A percentile compares a stretch with the other conserved stretches of the same genome.
These are phyloP conservation scores for Linaria vulgaris DNA, from an alignment of 257 asterid species.

Conservation along the genomic window DNA sequence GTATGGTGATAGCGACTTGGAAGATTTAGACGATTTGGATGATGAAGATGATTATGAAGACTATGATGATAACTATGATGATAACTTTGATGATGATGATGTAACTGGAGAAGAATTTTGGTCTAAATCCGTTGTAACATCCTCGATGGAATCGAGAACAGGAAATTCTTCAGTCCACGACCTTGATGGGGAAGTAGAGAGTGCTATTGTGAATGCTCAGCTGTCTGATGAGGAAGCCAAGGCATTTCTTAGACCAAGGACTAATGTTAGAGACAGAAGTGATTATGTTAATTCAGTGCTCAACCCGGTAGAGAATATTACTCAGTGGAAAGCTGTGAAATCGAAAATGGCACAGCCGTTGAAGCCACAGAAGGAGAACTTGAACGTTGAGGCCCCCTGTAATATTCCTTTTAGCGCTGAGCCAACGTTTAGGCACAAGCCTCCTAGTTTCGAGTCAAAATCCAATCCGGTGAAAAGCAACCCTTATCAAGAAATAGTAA, in stretches of 20 bases:
- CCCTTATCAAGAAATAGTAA: conserved; percentile 52
- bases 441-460: conserved; percentile 39
- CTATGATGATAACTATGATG: conserved; percentile 36
- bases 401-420: conserved; percentile 47
- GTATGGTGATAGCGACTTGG: conserved; percentile 66
- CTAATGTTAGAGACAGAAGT: conserved; percentile 64
- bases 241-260: conserved; percentile 27
- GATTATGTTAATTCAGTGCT: conserved; percentile 73
- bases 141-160: conserved; percentile 52
- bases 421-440: conserved; percentile 39
- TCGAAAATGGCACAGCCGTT: conserved; percentile 37
- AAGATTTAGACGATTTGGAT: conserved; percentile 50
- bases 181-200: conserved; percentile 44
- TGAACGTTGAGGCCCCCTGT: conserved; percentile 42
- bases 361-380: conserved; percentile 77
- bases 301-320: conserved; percentile 79
- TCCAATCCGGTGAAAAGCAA: conserved; percentile 35
- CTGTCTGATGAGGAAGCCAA: conserved; percentile 30
- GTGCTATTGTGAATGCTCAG: conserved; percentile 30
- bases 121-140: conserved; percentile 50
- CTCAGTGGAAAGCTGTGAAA: conserved; percentile 84
- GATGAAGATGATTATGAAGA: conserved; percentile 34
- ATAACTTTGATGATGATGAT: conserved; percentile 36
- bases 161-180: conserved; percentile 28
- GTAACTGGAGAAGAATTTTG: conserved; percentile 43